A percentile compares a stretch with the other conserved stretches of the same genome.
phyloP scores from a whole-genome alignment of 306 rosid species.

The Rosa chinensis region DNA sequence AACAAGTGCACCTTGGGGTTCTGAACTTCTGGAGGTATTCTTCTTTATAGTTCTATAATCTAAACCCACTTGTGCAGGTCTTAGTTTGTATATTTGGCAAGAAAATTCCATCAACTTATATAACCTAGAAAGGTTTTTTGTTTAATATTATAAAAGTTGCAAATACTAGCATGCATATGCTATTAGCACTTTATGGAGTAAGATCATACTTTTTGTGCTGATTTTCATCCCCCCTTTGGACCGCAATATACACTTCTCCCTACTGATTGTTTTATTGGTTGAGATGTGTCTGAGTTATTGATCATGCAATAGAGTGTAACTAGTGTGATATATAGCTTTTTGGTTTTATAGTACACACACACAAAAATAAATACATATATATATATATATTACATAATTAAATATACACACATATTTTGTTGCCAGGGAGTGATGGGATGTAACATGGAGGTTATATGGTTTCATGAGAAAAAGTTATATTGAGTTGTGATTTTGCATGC shows the following conservation, averaged over 20 bases:
- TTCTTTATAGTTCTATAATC: slow-evolving; percentile 23
- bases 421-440: neutral
- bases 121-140: neutral
- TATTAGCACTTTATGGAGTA: neutral
- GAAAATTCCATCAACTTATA: slow-evolving; percentile 4
- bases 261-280: neutral
- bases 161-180: no score
- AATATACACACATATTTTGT: neutral
- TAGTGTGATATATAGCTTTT: neutral
- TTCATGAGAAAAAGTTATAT: slow-evolving; percentile 22
- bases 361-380: no score
- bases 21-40: slow-evolving; percentile 95
- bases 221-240: neutral
- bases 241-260: neutral
- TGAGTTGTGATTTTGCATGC: slow-evolving; percentile 36
- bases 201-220: neutral
- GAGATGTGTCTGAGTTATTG: neutral
- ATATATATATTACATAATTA: neutral
- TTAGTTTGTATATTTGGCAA: neutral
- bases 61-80: neutral
- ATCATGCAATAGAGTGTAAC: neutral
- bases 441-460: neutral
- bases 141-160: neutral
- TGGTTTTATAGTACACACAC: neutral
- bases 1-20: slow-evolving; percentile 99